A percentile compares a stretch with the other conserved stretches of the same genome.
phyloP scores from a whole-genome alignment of 345 rosid species.

The Eucalyptus tenuipes region DNA sequence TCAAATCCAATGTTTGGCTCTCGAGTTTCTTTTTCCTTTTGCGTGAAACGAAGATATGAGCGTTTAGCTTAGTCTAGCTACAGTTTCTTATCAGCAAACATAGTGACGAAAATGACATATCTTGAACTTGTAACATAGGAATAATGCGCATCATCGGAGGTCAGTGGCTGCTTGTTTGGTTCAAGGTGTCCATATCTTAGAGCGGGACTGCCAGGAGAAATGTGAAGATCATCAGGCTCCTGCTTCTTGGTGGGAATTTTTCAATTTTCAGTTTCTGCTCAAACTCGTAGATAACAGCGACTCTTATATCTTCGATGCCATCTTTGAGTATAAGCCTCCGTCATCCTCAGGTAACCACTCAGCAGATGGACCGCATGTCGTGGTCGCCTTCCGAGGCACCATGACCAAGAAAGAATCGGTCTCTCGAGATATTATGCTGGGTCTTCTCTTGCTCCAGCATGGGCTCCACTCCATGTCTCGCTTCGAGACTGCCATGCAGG shows the following conservation, averaged over 20 bases:
- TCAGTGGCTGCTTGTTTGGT: constrained; percentile 72
- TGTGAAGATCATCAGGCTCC: constrained; percentile 48
- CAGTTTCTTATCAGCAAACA: not conserved
- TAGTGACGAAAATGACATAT: not conserved
- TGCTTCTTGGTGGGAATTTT: constrained; percentile 88
- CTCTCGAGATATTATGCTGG: constrained; percentile 54
- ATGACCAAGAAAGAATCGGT: constrained; percentile 55
- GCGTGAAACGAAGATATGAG: not conserved
- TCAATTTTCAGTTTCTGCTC: constrained; percentile 41
- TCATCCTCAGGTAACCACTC: constrained; percentile 7
- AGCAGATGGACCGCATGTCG: constrained; percentile 31
- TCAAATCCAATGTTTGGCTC: not conserved
- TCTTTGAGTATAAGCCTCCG: constrained; percentile 53
- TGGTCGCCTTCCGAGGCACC: constrained; percentile 78
- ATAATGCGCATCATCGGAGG: constrained; percentile 47
- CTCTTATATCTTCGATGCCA: constrained; percentile 66
- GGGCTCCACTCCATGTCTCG: constrained; percentile 27
- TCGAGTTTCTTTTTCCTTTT: not conserved
- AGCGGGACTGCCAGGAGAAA: constrained; percentile 72
- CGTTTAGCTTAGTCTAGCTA: not conserved
- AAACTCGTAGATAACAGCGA: constrained; percentile 61
- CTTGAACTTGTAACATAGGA: constrained; percentile 23
- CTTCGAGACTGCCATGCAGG: constrained; percentile 64
- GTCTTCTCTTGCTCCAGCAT: not conserved
- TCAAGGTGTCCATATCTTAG: constrained; percentile 66